These are phyloP conservation scores for Phytophthora meadii DNA, from an alignment of 352 stramenopile species.

Conservation along the genomic window DNA sequence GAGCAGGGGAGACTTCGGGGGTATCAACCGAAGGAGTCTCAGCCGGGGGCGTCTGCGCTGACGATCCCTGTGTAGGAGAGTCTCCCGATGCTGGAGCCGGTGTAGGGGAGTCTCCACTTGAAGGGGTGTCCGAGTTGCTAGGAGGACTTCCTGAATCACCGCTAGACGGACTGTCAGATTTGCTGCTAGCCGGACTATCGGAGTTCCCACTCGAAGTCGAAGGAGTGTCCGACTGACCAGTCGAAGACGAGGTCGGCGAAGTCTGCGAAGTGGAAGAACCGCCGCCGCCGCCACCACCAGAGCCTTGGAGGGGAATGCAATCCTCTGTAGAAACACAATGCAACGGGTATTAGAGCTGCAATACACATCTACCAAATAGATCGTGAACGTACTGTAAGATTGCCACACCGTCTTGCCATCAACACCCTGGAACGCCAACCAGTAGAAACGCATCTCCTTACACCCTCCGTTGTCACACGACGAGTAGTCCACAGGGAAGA, in stretches of 20 bases:
- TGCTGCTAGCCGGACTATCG: slow-evolving; percentile 8
- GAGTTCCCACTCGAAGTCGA: slow-evolving; percentile 9
- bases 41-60: background rate
- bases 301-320: slow-evolving; percentile 36
- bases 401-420: slow-evolving; percentile 44
- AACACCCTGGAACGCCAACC: slow-evolving; percentile 44
- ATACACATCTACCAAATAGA: background rate
- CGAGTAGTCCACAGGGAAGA: slow-evolving; percentile 49
- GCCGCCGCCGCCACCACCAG: slow-evolving; percentile 5
- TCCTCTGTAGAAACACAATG: slow-evolving; percentile 28
- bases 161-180: slow-evolving; percentile 9
- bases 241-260: slow-evolving; percentile 4
- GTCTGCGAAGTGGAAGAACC: slow-evolving; percentile 4
- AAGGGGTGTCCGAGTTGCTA: slow-evolving; percentile 5
- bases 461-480: slow-evolving; percentile 33
- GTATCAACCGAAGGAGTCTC: slow-evolving; percentile 13
- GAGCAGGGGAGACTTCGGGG: slow-evolving; percentile 21
- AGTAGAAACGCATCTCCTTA: slow-evolving; percentile 48
- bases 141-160: background rate
- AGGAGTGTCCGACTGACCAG: slow-evolving; percentile 9
- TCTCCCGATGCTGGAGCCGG: slow-evolving; percentile 2
- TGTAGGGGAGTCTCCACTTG: slow-evolving; percentile 10
- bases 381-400: slow-evolving; percentile 44
- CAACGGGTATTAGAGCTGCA: slow-evolving; percentile 2
- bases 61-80: background rate